These are phyloP conservation scores for Pelargonium cotyledonis DNA, from an alignment of 441 rosid genomes.

Conservation along the genomic window DNA sequence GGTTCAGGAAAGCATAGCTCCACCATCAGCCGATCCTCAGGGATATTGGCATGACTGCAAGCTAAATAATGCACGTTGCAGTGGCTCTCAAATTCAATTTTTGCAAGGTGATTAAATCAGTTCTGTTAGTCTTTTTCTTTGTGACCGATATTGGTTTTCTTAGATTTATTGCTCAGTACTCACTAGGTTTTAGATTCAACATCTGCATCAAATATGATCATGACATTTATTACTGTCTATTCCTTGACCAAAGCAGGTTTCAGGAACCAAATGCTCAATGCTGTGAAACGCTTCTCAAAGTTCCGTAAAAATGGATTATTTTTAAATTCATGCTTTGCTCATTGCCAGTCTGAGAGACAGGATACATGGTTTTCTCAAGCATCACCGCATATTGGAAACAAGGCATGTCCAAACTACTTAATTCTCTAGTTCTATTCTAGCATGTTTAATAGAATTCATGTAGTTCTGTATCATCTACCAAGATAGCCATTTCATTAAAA, in stretches of 20 bases:
- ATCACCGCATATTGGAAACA: constrained; percentile 27
- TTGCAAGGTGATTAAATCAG: constrained; percentile 51
- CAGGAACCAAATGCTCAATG: constrained; percentile 27
- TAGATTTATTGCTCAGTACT: not conserved
- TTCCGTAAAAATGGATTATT: constrained; percentile 23
- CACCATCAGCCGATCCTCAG: constrained; percentile 80
- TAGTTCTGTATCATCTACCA: not conserved
- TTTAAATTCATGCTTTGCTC: constrained; percentile 33
- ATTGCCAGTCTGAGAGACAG: constrained; percentile 33
- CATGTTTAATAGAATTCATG: not conserved
- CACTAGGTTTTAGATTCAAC: not conserved
- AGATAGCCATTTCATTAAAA: not conserved
- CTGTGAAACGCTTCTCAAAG: constrained; percentile 21
- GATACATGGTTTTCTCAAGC: constrained; percentile 30
- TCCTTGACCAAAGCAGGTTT: constrained; percentile 22
- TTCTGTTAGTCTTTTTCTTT: not conserved
- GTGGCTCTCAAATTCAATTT: constrained; percentile 52
- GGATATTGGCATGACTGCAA: constrained; percentile 84
- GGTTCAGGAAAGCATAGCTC: constrained; percentile 30
- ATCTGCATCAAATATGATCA: not conserved
- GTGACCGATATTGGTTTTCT: not conserved
- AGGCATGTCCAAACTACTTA: constrained; percentile 17
- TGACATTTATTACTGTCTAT: not conserved
- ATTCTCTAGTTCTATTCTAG: not conserved
- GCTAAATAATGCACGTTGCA: constrained; percentile 63